Percentiles rank a stretch among this genome's conserved stretches.
phyloP scores from a whole-genome alignment of 371 early-diverging fungal genomes.

The Rhizomucor miehei region DNA sequence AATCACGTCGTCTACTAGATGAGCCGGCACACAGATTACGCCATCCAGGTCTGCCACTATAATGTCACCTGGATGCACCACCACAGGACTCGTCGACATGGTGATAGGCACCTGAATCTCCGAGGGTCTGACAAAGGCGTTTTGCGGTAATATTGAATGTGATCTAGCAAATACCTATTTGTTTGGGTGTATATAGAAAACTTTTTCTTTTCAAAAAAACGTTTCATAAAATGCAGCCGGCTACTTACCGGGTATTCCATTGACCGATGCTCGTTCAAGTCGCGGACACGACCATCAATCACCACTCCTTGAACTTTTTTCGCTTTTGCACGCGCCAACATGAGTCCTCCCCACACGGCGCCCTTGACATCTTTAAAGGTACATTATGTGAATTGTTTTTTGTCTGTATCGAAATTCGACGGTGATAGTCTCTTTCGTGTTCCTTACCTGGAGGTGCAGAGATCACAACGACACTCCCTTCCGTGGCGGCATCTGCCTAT shows the following conservation, averaged over 20 bases:
- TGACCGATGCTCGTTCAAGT: conserved; percentile 64
- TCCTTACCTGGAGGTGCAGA: conserved; percentile 58
- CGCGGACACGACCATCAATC: conserved; percentile 75
- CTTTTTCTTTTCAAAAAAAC: too few species aligned
- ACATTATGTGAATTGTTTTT: conserved; percentile 2
- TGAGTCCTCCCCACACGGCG: conserved; percentile 83
- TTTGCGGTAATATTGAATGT: conserved; percentile 69
- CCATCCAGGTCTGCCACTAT: conserved; percentile 83
- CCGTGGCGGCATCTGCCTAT: conserved; percentile 58
- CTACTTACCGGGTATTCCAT: conserved; percentile 59
- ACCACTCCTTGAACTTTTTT: conserved; percentile 66
- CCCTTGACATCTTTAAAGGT: conserved; percentile 47
- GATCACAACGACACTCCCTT: conserved; percentile 64
- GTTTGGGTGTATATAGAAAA: not conserved
- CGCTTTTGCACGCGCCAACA: conserved; percentile 70
- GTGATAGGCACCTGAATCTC: conserved; percentile 61
- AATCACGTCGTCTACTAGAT: conserved; percentile 54
- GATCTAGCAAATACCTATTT: conserved; percentile 62
- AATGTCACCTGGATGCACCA: conserved; percentile 67
- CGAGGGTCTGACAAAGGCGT: conserved; percentile 61
- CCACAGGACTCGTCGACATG: conserved; percentile 51
- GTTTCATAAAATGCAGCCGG: too few species aligned
- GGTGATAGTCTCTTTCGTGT: too few species aligned
- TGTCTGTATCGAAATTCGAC: not conserved
- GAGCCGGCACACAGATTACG: conserved; percentile 64